Percentiles rank a stretch among this genome's conserved stretches.
Evolutionary conservation across 1,284 basidiomycete genomes (phyloP).

Genomic region (Moniliophthora roreri): DNA sequence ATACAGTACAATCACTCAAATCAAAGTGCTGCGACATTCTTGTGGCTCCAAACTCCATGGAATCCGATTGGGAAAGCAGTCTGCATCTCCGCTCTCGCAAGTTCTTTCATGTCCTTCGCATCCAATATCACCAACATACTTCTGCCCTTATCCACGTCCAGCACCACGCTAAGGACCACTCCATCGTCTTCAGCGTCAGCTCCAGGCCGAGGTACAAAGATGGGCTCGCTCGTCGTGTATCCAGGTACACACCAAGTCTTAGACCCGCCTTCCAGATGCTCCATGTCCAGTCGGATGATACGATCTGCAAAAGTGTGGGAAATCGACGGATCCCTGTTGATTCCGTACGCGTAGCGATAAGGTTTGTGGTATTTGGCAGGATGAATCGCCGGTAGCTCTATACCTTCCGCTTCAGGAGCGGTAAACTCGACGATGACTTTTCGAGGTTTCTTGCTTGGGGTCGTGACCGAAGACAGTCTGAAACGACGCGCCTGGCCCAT

Average conservation of each 20-base stretch:
- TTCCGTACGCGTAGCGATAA: constrained; percentile 34
- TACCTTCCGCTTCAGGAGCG: constrained; percentile 14
- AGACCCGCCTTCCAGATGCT: constrained; percentile 11
- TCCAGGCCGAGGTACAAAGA: constrained; percentile 32
- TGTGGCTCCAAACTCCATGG: constrained; percentile 24
- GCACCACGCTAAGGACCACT: constrained; percentile 33
- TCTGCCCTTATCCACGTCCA: constrained; percentile 21
- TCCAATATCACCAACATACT: constrained; percentile 14
- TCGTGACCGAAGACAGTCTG: constrained; percentile 13
- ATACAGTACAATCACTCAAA: no score
- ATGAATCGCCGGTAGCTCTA: constrained; percentile 33
- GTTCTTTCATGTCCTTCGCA: constrained; percentile 30
- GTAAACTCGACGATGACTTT: constrained; percentile 18
- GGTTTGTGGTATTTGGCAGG: constrained; percentile 28
- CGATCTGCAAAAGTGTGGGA: constrained; percentile 28
- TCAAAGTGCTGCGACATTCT: neutral
- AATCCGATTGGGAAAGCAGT: constrained; percentile 32
- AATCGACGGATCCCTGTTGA: constrained; percentile 21
- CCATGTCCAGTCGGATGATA: constrained; percentile 32
- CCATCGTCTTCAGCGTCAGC: constrained; percentile 33
- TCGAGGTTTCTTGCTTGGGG: neutral
- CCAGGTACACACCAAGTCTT: constrained; percentile 28
- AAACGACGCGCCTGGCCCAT: constrained; percentile 21
- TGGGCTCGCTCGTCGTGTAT: constrained; percentile 33
- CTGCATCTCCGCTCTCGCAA: constrained; percentile 34